Base-by-base conservation (phyloP, 805 yeast species). In the Wickerhamiella parazyma region DNA sequence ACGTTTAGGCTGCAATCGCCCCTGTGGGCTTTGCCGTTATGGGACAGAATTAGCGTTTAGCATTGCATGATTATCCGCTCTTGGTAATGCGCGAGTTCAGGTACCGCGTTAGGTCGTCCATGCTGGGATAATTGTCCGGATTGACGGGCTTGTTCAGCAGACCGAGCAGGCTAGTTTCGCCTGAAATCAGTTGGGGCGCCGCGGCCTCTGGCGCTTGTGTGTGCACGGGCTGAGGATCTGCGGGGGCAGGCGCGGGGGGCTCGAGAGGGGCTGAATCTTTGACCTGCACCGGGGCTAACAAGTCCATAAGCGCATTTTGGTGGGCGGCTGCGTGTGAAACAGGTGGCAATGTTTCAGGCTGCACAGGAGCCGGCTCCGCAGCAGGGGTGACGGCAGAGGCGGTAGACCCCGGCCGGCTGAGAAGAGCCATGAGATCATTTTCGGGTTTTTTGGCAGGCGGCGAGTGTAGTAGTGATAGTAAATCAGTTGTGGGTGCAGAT, bases 391-490 rank as follows among this genome's bases (percentile, higher is more conserved):
- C 8, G 8, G 26, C 26, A 24, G 26, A 12, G 26, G 26, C 26
- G 26, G n/a, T n/a, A n/a, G n/a, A n/a, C 8, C 31, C 16, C 6
- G 35, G 35, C 35, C 25, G 24, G 33, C 9, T 29, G 14, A 45
- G 26, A 2, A 45, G 48, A 11, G 40, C 16, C 45, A 45, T 45
- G 12, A 45, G 17, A 24, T 36, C 33, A 9, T 36, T 29, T 8
- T 28, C 33, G 41, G 38, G 41, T 33, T 38, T 10, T 20, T 25
- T 14, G 26, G 37, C 16, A 43, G 41, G 19, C 25, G 38, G 6
- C 18, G 41, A 22, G 26, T 45, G 41, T 24, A 50, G 31, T 6
- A 50, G 37, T 6, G 29, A 29, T 17, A 50, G 47, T 42, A 50
- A 33, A 7, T 45, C 29, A 20, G 40, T 49, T 12, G 41, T 37